Evolutionary conservation across 257 asterid genomes (phyloP), one percentile per base, ranked within the genome.

Genomic region (Jacaranda mimosifolia): DNA sequence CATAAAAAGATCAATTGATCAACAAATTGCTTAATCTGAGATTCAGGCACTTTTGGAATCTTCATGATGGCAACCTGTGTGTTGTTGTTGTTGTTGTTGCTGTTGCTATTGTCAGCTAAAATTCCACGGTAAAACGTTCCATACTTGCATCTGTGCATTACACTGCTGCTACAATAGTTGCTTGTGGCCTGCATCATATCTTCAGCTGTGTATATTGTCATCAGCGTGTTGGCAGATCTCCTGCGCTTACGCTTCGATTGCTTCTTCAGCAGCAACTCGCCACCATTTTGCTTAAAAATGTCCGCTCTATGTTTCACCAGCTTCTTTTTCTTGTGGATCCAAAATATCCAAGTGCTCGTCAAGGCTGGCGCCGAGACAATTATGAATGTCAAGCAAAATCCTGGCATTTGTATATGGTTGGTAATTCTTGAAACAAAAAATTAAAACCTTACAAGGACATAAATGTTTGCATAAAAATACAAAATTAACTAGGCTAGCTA

Each of bases 1-100:
- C 70, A 73, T 51, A 15, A 26, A 26, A 73, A 46, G 49, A 73
- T 62, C 62, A 73, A 17, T 42, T 73, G 62, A 46, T 60, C 78
- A 14, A 73, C 70, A 15, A 73, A 73, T 15, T 32, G 78, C 18
- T 73, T 51, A 5, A 60, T 32, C 9, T 73, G 63, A 13, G 70
- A 32, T 43, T 46, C 7, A 15, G 63, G 51, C 48, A 73, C 62
- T 5, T 62, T 73, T 11, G 49, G 52, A 35, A 73, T 26, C 49
- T 7, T 62, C 70, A 62, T 56, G 3, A 73, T 43, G 15, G n/a
- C 49, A 32, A 26, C 62, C 14, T 64, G 39, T 1, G 21, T 6
- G 1, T 46, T n/a, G 9, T 9, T 11, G 32, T 26, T 26, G 32
- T 2, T 26, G 32, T n/a, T n/a, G n/a, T n/a, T n/a, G n/a, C n/a